Percentiles rank a stretch among this genome's conserved stretches.
These are phyloP conservation scores for Metschnikowia rubicola DNA, from an alignment of 805 yeast genomes.

Conservation along the genomic window DNA sequence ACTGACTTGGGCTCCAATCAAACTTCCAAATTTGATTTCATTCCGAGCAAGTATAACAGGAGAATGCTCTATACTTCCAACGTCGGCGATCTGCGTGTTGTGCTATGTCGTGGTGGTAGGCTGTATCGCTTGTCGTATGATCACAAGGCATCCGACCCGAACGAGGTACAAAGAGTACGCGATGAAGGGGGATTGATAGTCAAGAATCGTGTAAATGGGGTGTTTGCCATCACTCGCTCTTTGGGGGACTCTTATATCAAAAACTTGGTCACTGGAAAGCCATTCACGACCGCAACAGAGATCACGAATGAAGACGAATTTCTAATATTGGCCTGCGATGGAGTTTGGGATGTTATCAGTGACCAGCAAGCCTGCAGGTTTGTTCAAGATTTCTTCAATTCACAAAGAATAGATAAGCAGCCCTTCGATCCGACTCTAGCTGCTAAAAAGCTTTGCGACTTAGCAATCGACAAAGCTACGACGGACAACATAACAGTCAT, in stretches of 20 bases:
- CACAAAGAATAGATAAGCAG: slow-evolving; percentile 23
- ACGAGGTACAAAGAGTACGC: slow-evolving; percentile 73
- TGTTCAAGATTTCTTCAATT: slow-evolving; percentile 45
- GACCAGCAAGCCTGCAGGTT: slow-evolving; percentile 82
- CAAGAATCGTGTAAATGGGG: slow-evolving; percentile 92
- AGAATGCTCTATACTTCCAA: slow-evolving; percentile 89
- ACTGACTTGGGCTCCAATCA: background rate
- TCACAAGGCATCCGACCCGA: slow-evolving; percentile 82
- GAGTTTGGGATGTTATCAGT: slow-evolving; percentile 90
- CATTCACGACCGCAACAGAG: slow-evolving; percentile 87
- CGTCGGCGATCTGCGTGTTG: slow-evolving; percentile 89
- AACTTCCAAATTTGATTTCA: slow-evolving; percentile 40
- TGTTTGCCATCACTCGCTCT: slow-evolving; percentile 90
- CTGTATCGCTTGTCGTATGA: slow-evolving; percentile 85
- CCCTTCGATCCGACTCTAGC: slow-evolving; percentile 55
- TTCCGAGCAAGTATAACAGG: slow-evolving; percentile 48
- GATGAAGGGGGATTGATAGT: slow-evolving; percentile 82
- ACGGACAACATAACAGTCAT: slow-evolving; percentile 92
- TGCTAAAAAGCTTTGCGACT: slow-evolving; percentile 60
- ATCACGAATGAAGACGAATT: slow-evolving; percentile 66
- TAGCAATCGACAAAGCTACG: slow-evolving; percentile 74
- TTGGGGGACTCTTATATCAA: slow-evolving; percentile 93
- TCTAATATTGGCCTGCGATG: slow-evolving; percentile 91
- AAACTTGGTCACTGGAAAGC: slow-evolving; percentile 81
- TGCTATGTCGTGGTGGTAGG: slow-evolving; percentile 67